Evolutionary conservation across 177 flowering plant species (phyloP).

Genomic region (Vitis hybrid): DNA sequence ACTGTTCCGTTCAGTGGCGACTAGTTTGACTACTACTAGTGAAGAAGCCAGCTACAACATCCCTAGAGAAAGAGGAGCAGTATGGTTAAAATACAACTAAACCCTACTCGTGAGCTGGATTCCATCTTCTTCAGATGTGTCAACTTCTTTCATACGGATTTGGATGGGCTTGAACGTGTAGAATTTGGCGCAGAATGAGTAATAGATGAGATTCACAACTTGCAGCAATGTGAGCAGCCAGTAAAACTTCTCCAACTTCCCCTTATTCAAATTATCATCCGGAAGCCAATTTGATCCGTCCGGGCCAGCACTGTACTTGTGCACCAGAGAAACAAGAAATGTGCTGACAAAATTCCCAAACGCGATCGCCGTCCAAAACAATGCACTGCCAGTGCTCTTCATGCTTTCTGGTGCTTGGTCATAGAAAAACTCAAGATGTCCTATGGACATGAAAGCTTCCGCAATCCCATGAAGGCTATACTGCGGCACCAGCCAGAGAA

Average conservation of each 20-base stretch:
- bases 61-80: too few species aligned
- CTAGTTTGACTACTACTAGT: too few species aligned
- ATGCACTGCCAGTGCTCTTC: slow-evolving; percentile 59
- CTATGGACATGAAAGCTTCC: slow-evolving; percentile 75
- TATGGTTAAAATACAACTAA: slow-evolving; percentile 4
- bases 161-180: slow-evolving; percentile 63
- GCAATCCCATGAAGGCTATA: slow-evolving; percentile 65
- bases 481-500: slow-evolving; percentile 66
- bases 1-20: too few species aligned
- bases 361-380: slow-evolving; percentile 60
- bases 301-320: slow-evolving; percentile 41
- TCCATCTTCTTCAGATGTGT: slow-evolving; percentile 18
- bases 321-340: slow-evolving; percentile 46
- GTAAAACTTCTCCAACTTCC: slow-evolving; percentile 69
- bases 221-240: slow-evolving; percentile 62
- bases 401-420: slow-evolving; percentile 80
- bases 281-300: slow-evolving; percentile 67
- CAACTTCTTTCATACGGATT: slow-evolving; percentile 15
- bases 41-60: too few species aligned
- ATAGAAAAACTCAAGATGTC: slow-evolving; percentile 71
- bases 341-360: slow-evolving; percentile 56
- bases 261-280: slow-evolving; percentile 52
- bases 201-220: slow-evolving; percentile 51
- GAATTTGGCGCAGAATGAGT: slow-evolving; percentile 43
- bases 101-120: slow-evolving; percentile 38